These are phyloP conservation scores for Coemansia sp. DNA, from an alignment of 192 early-diverging fungal species.

Conservation along the genomic window DNA sequence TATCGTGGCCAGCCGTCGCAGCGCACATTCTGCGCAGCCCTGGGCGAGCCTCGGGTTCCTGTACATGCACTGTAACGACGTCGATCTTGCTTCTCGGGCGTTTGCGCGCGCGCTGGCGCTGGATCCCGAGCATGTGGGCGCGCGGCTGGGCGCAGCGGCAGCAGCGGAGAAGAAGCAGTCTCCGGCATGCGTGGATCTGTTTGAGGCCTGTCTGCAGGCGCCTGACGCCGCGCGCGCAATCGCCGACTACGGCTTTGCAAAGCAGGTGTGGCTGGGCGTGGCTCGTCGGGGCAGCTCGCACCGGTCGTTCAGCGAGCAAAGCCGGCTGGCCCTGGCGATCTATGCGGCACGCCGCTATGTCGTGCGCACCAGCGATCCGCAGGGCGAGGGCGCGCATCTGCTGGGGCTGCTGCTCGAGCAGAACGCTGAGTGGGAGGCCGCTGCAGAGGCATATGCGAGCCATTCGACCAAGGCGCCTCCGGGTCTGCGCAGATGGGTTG, in stretches of 20 bases:
- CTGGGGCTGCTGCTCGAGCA: conserved; percentile 75
- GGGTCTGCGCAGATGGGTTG: conserved; percentile 8
- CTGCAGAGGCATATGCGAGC: conserved; percentile 61
- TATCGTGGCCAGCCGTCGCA: conserved; percentile 70
- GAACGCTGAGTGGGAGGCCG: conserved; percentile 62
- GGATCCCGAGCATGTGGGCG: conserved; percentile 73
- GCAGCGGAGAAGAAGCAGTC: conserved; percentile 62
- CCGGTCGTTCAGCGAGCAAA: conserved; percentile 9
- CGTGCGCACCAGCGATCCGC: conserved; percentile 21
- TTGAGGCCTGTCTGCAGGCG: conserved; percentile 75
- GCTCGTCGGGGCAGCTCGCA: background rate
- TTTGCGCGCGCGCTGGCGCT: conserved; percentile 68
- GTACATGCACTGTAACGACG: conserved; percentile 64
- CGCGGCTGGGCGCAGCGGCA: conserved; percentile 86
- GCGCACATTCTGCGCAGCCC: conserved; percentile 52
- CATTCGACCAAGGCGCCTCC: conserved; percentile 30
- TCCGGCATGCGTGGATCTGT: conserved; percentile 58
- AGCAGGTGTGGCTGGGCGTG: conserved; percentile 29
- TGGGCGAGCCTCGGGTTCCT: conserved; percentile 87
- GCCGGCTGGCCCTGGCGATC: conserved; percentile 36
- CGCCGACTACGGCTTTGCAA: conserved; percentile 66
- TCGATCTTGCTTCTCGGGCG: conserved; percentile 70
- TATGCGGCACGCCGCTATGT: conserved; percentile 38
- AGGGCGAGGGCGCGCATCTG: conserved; percentile 40
- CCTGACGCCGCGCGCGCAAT: conserved; percentile 59